phyloP scores from a whole-genome alignment of 768 basidiomycete species.

The Boletus sp. region DNA sequence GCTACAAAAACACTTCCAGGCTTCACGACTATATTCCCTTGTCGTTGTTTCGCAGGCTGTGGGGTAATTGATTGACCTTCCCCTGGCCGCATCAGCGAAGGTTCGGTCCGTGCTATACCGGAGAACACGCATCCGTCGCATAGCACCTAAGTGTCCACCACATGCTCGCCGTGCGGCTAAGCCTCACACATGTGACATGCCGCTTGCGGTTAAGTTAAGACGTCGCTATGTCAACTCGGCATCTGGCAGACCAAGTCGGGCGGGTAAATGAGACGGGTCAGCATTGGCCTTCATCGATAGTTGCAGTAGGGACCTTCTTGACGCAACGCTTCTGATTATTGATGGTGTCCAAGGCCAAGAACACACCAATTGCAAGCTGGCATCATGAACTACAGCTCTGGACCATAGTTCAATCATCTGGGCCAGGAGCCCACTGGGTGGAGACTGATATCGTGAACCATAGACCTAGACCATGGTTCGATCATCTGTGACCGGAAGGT shows the following conservation, averaged over 20 bases:
- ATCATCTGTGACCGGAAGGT: background rate
- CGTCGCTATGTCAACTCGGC: slow-evolving; percentile 7
- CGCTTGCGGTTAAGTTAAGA: background rate
- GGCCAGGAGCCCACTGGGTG: background rate
- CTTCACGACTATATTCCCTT: too few species aligned
- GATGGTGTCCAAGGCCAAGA: background rate
- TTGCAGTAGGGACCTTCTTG: too few species aligned
- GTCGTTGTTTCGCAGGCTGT: too few species aligned
- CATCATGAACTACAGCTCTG: background rate
- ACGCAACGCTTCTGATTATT: background rate
- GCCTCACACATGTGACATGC: background rate
- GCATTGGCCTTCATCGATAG: too few species aligned
- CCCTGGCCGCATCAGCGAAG: background rate
- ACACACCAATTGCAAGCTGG: background rate
- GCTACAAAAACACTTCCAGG: too few species aligned
- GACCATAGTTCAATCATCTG: background rate
- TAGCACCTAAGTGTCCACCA: background rate
- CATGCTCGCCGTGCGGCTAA: background rate
- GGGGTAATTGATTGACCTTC: background rate
- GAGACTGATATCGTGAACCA: background rate
- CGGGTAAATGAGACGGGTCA: too few species aligned
- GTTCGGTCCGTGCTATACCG: too few species aligned
- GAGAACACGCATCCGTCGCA: background rate
- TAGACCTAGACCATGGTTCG: background rate
- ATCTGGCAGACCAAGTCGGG: background rate